Base-by-base conservation (phyloP, 2,329 filamentous ascomycete species). In the Clarireedia hainanense region DNA sequence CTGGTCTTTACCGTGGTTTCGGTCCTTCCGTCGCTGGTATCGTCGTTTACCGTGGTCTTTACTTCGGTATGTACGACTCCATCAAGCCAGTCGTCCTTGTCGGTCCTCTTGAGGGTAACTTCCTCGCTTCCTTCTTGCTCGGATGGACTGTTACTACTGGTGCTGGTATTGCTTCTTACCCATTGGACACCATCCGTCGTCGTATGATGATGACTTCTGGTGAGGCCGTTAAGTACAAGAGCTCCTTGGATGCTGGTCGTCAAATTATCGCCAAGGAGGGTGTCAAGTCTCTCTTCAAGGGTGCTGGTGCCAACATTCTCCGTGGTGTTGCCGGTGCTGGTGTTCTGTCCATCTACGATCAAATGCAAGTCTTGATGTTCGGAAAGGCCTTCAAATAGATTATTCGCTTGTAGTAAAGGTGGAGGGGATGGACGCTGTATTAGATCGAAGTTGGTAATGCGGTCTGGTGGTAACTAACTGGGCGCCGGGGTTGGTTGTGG, bases 41-140 rank as follows among this genome's bases (percentile, higher is more conserved):
- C 78, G 79, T 99, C 72, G 94, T 99, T 81, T 99, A 99, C 90
- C 94, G 94, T 90, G 94, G 94, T 96, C 91, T 99, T 72, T 99
- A 99, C 91, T 99, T 99, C 88, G 94, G 94, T 76, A 88, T 99
- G 88, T 99, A 99, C 91, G 94, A 99, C 83, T 99, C 94, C 70
- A 86, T 99, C 85, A 99, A 99, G 91, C 94, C 94, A 70, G 89
- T 97, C 73, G 77, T 97, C 79, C 90, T 99, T 67, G 84, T 88
- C 75, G 94, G 94, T 75, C 63, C 75, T 76, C 90, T 99, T 71
- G 85, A 91, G 80, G 91, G 91, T 81, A 96, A 92, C 89, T 99
- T 99, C 91, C 81, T 99, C 73, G 94, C 94, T 76, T 99, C 94
- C 68, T 99, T 99, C 91, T 73, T 84, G 74, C 94, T 99, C 78